These are phyloP conservation scores for Plasmodium reichenowi DNA, from an alignment of 169 alveolate species.

Conservation along the genomic window DNA sequence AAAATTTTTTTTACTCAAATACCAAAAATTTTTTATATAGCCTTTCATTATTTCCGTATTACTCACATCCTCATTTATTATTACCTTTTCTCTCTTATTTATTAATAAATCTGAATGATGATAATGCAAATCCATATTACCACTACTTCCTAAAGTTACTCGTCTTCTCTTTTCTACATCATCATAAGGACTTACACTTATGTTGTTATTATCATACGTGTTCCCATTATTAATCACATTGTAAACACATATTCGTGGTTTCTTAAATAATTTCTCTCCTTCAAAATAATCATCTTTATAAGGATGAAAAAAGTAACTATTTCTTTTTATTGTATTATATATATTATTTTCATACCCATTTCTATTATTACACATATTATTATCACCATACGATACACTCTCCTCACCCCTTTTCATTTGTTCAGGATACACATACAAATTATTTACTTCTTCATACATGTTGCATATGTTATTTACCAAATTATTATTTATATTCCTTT, in stretches of 20 bases:
- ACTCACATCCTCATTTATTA: slow-evolving; percentile 17
- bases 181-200: neutral
- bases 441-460: slow-evolving; percentile 19
- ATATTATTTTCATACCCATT: neutral
- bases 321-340: neutral
- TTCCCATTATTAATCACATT: neutral
- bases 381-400: neutral
- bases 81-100: slow-evolving; percentile 62
- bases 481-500: slow-evolving; percentile 35
- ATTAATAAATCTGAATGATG: slow-evolving; percentile 70
- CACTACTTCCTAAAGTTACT: neutral
- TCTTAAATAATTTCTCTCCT: slow-evolving; percentile 63
- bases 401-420: neutral
- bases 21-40: slow-evolving; percentile 48
- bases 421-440: neutral
- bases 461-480: slow-evolving; percentile 23
- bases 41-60: slow-evolving; percentile 13
- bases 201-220: neutral
- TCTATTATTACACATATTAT: neutral
- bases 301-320: neutral
- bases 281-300: slow-evolving; percentile 32
- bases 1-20: slow-evolving; percentile 22
- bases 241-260: slow-evolving; percentile 18
- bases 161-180: neutral
- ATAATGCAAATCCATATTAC: slow-evolving; percentile 11